phyloP scores from a whole-genome alignment of 331 rosid species.

The Malus hybrid region DNA sequence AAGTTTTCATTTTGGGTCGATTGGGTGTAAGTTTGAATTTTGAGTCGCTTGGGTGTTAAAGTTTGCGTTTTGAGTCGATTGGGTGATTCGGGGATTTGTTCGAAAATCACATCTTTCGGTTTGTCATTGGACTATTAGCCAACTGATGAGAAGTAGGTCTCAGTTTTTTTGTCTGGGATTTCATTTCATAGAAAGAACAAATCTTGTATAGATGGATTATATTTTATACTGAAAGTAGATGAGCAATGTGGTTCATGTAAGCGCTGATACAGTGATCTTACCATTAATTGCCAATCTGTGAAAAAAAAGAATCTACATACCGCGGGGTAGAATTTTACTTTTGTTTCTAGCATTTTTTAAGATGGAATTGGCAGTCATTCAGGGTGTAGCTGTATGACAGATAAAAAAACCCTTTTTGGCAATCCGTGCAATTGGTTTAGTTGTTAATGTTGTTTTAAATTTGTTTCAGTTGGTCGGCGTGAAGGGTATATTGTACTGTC shows the following conservation, averaged over 20 bases:
- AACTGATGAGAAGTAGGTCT: neutral
- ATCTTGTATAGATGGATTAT: neutral
- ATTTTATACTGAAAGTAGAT: neutral
- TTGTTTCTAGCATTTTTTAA: neutral
- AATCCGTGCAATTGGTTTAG: neutral
- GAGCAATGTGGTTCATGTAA: neutral
- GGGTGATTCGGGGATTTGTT: neutral
- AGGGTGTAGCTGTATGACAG: neutral
- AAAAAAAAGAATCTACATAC: neutral
- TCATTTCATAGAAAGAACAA: neutral
- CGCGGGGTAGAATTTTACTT: neutral
- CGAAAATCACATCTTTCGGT: neutral
- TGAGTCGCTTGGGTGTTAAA: too few relatives aligned
- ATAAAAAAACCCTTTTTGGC: neutral
- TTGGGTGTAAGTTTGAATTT: too few relatives aligned
- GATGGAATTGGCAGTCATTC: neutral
- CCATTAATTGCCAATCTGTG: neutral
- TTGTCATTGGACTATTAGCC: constrained; percentile 9
- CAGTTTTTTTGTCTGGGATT: neutral
- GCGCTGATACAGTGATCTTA: neutral
- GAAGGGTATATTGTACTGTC: constrained; percentile 2
- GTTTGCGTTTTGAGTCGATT: too few relatives aligned
- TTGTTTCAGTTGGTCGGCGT: neutral
- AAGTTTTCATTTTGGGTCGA: neutral
- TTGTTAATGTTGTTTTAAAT: neutral